Conservation (phyloP, 768 basidiomycete species). For the Lactifluus volemus region DNA sequence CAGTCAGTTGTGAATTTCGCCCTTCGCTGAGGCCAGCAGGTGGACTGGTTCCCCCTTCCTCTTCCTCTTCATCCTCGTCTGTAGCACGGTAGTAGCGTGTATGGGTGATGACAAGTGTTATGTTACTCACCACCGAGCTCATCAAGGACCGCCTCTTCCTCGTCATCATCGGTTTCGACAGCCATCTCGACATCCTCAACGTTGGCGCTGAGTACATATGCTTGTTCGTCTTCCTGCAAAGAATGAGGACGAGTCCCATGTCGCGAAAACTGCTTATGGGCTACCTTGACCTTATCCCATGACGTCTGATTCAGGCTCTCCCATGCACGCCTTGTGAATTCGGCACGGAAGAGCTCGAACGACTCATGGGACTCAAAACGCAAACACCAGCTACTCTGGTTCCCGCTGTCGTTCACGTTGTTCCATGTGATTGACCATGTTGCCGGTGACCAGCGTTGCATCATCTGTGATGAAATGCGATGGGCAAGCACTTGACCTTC, state of each 20-base stretch:
- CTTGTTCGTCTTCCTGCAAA: conserved; percentile 61
- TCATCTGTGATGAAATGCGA: conserved; percentile 57
- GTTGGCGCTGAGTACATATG: conserved; percentile 67
- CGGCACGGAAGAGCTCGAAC: conserved; percentile 50
- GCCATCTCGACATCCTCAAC: conserved; percentile 86
- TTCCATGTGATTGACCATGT: conserved; percentile 86
- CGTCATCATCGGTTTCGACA: conserved; percentile 60
- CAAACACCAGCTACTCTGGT: conserved; percentile 75
- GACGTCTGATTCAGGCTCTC: conserved; percentile 63
- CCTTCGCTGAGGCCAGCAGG: conserved; percentile 39
- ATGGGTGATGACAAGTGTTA: neutral
- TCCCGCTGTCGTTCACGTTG: conserved; percentile 44
- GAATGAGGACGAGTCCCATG: conserved; percentile 28
- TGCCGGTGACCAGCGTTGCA: conserved; percentile 54
- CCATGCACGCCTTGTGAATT: conserved; percentile 69
- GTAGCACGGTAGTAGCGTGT: neutral
- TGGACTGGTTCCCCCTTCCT: conserved; percentile 21
- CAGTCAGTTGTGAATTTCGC: conserved; percentile 80
- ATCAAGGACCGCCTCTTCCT: conserved; percentile 64
- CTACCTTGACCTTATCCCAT: conserved; percentile 77
- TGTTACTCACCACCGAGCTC: conserved; percentile 52
- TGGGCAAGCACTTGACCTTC: conserved; percentile 50
- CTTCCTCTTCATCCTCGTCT: conserved; percentile 17
- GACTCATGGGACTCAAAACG: conserved; percentile 49
- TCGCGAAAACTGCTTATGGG: conserved; percentile 9